A percentile compares a stretch with the other conserved stretches of the same genome.
Evolutionary conservation across 805 yeast species (phyloP).

Genomic region (Ogataea thermomethanolica): DNA sequence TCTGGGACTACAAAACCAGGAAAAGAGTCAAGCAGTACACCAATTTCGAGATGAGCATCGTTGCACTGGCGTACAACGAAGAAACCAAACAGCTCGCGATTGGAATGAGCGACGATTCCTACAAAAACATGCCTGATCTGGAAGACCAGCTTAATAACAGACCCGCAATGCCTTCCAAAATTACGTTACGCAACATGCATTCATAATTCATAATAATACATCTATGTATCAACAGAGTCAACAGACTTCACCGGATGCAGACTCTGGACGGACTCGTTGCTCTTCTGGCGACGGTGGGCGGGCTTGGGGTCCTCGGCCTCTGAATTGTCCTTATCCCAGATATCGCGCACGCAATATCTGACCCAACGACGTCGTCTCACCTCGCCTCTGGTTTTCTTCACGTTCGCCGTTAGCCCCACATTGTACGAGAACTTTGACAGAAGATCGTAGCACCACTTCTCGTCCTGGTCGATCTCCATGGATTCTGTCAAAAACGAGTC

Average conservation of each 20-base stretch:
- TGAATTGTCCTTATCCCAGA: slow-evolving; percentile 18
- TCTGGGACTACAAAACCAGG: slow-evolving; percentile 32
- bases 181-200: slow-evolving; percentile 14
- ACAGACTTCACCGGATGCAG: slow-evolving; percentile 9
- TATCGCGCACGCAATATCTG: slow-evolving; percentile 37
- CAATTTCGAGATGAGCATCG: slow-evolving; percentile 22
- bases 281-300: slow-evolving; percentile 9
- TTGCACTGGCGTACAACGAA: slow-evolving; percentile 16
- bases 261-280: slow-evolving; percentile 12
- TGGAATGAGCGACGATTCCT: slow-evolving; percentile 43
- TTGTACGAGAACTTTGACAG: slow-evolving; percentile 24
- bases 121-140: slow-evolving; percentile 29
- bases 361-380: slow-evolving; percentile 70
- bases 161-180: slow-evolving; percentile 19
- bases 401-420: slow-evolving; percentile 18
- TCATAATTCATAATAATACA: slow-evolving; percentile 9
- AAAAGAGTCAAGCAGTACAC: slow-evolving; percentile 27
- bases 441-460: slow-evolving; percentile 83
- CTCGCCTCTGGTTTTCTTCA: slow-evolving; percentile 35
- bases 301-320: not conserved
- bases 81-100: slow-evolving; percentile 29
- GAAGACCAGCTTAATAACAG: slow-evolving; percentile 17
- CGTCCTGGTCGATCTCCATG: slow-evolving; percentile 63
- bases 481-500: slow-evolving; percentile 46
- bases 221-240: slow-evolving; percentile 13